Evolutionary conservation across 805 yeast genomes (phyloP).

Genomic region (Kuraishia hungarica): DNA sequence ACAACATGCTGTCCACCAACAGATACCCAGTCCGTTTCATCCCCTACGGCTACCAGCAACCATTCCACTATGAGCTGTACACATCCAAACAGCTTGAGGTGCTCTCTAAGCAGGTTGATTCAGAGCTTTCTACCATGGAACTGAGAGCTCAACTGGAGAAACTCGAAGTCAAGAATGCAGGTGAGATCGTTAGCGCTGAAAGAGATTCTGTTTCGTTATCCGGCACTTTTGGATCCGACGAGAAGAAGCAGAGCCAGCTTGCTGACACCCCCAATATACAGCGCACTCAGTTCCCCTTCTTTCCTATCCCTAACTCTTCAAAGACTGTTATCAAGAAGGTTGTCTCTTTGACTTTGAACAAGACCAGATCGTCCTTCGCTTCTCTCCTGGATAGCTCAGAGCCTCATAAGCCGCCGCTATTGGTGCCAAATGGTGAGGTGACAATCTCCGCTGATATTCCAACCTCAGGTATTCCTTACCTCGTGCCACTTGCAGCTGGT

Average conservation of each 20-base stretch:
- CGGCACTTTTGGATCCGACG: background rate
- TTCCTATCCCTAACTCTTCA: constrained; percentile 5
- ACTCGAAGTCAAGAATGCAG: background rate
- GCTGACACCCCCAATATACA: background rate
- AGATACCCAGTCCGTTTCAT: constrained; percentile 17
- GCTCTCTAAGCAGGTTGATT: background rate
- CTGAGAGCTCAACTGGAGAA: background rate
- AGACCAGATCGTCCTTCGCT: background rate
- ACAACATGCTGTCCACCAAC: constrained; percentile 12
- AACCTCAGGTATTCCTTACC: constrained; percentile 7
- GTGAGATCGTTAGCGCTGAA: background rate
- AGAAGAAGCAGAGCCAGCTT: background rate
- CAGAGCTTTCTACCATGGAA: constrained; percentile 3
- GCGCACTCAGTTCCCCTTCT: constrained; percentile 3
- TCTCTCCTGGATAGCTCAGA: background rate
- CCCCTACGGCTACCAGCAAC: constrained; percentile 15
- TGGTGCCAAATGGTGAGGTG: background rate
- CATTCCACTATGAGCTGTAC: constrained; percentile 4
- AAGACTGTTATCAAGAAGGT: constrained; percentile 2
- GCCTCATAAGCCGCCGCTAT: background rate
- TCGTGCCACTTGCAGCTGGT: constrained; percentile 3
- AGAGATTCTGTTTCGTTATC: background rate
- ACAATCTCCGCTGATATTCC: constrained; percentile 4
- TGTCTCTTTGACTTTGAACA: background rate
- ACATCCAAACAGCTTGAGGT: constrained; percentile 5